Conservation (phyloP, 306 rosid genomes). For the Benincasa hispida region DNA sequence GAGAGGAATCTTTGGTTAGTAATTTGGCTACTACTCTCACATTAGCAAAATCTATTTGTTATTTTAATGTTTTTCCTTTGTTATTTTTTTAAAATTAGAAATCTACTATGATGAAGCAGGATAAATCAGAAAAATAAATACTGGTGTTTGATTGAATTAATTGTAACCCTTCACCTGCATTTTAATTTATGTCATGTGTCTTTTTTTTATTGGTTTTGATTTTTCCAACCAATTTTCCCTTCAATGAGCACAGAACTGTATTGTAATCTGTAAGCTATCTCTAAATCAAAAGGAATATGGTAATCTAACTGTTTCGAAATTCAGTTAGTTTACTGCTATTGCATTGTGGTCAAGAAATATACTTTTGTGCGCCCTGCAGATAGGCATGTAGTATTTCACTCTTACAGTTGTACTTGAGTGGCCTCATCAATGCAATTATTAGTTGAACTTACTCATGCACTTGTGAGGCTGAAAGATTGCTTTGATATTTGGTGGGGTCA, state of each 20-base stretch:
- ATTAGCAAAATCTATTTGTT: background rate
- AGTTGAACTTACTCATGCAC: background rate
- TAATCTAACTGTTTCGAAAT: background rate
- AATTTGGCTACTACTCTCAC: background rate
- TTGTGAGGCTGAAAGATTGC: background rate
- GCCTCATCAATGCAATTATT: background rate
- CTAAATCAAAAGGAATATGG: background rate
- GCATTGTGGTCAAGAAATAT: background rate
- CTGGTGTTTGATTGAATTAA: background rate
- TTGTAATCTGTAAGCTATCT: background rate
- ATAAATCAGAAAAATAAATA: background rate
- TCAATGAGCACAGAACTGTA: background rate
- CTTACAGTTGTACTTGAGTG: background rate
- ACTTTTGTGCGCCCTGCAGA: background rate
- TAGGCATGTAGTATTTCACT: background rate
- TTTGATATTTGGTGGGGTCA: background rate
- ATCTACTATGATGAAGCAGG: background rate
- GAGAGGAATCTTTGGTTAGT: conserved; percentile 75
- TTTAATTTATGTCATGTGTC: background rate
- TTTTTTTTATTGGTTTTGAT: background rate
- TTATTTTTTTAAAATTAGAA: background rate
- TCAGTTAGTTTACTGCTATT: background rate
- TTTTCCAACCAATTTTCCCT: background rate
- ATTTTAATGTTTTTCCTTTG: background rate
- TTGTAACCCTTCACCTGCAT: background rate